Base-by-base conservation (phyloP, 805 yeast species). In the Starmerella apicola region DNA sequence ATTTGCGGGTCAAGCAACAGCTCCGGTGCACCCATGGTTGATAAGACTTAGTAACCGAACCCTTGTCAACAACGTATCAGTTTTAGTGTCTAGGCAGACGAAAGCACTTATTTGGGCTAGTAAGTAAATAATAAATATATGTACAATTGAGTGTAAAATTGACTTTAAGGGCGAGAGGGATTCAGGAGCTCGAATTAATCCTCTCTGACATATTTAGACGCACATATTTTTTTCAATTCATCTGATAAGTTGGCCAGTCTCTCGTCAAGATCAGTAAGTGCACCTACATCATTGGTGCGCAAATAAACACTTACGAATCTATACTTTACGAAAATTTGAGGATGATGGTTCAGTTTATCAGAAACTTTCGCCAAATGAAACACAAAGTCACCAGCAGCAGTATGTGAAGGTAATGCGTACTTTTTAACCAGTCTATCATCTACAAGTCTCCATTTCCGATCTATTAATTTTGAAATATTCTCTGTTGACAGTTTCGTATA, bases 1-100 rank as follows among this genome's bases (percentile, higher is more conserved):
- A 91, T 66, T 39, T 73, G 71, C 4, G 95, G 94, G 55, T 88
- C 97, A 34, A 88, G 63, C 13, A 76, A 60, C 17, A 79, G 58
- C 39, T 76, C 79, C 8, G 53, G 52, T 25, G 44, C 41, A 26
- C 38, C 41, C 22, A 30, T 30, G 6, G 33, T 6, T 19, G 9
- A 27, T 9, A 8, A n/a, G 15, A 27, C 31, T 27, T 7, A n/a
- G n/a, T n/a, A n/a, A n/a, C n/a, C n/a, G n/a, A n/a, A n/a, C n/a
- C n/a, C n/a, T n/a, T n/a, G n/a, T n/a, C n/a, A n/a, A n/a, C n/a
- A n/a, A n/a, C n/a, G n/a, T n/a, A n/a, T n/a, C n/a, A n/a, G n/a
- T n/a, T n/a, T n/a, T n/a, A n/a, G n/a, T n/a, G n/a, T n/a, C n/a
- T n/a, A n/a, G n/a, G n/a, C n/a, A n/a, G n/a, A n/a, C n/a, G n/a